Percentiles rank a stretch among this genome's conserved stretches.
phyloP scores from a whole-genome alignment of 768 basidiomycete species.

The Sarcomyxa edulis region DNA sequence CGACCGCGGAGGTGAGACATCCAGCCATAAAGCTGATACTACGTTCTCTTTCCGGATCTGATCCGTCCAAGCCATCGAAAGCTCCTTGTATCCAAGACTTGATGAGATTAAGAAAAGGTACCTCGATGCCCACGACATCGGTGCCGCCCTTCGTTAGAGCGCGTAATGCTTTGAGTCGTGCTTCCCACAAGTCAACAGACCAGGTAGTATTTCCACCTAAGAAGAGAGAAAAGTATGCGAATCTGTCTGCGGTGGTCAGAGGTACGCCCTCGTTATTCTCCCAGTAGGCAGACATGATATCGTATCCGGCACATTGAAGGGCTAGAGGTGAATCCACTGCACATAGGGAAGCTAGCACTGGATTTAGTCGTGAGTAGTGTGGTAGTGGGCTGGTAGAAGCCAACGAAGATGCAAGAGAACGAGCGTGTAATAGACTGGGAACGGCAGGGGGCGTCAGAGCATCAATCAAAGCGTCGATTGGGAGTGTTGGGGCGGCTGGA shows the following conservation, averaged over 20 bases:
- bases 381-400: constrained; percentile 52
- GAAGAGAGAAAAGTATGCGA: constrained; percentile 64
- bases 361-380: constrained; percentile 43
- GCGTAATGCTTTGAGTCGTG: constrained; percentile 60
- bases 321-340: constrained; percentile 43
- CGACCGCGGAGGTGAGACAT: constrained; percentile 49
- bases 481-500: constrained; percentile 23
- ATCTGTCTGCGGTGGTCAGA: constrained; percentile 50
- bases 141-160: constrained; percentile 57
- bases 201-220: constrained; percentile 41
- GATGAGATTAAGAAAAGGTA: constrained; percentile 46
- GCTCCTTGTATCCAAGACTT: constrained; percentile 64
- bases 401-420: constrained; percentile 49
- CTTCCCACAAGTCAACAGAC: constrained; percentile 67
- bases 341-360: constrained; percentile 60
- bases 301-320: constrained; percentile 65
- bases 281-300: constrained; percentile 67
- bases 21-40: constrained; percentile 56
- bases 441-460: constrained; percentile 52
- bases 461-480: constrained; percentile 35
- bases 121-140: constrained; percentile 63
- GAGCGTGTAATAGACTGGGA: constrained; percentile 62
- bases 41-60: constrained; percentile 54
- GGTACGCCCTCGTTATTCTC: constrained; percentile 47
- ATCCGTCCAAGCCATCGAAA: constrained; percentile 43